Evolutionary conservation across 1,139 yeast genomes (phyloP).

Genomic region (Schwanniomyces etchellsii): DNA sequence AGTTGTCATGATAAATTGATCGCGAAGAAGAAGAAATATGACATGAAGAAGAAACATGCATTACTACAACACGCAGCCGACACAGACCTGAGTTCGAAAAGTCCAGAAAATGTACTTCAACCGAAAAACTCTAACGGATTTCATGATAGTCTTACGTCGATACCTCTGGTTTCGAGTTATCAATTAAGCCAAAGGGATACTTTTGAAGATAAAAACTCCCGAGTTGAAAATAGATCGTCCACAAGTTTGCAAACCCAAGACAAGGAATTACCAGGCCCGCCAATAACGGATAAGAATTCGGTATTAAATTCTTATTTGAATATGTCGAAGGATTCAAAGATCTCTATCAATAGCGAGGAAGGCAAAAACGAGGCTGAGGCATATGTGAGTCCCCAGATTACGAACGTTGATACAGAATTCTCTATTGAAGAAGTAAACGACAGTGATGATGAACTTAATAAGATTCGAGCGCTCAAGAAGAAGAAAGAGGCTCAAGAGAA

Average conservation of each 20-base stretch:
- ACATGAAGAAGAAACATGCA: constrained; percentile 36
- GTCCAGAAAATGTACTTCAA: constrained; percentile 1
- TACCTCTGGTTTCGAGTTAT: constrained; percentile 11
- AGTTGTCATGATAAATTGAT: constrained; percentile 82
- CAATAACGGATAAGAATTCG: constrained; percentile 6
- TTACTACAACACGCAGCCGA: constrained; percentile 11
- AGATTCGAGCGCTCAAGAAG: constrained; percentile 3
- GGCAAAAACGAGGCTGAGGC: not conserved
- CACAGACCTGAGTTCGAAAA: constrained; percentile 6
- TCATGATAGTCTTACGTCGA: constrained; percentile 12
- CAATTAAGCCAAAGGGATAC: constrained; percentile 8
- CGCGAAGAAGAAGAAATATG: constrained; percentile 57
- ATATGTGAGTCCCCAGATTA: not conserved
- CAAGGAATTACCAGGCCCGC: constrained; percentile 29
- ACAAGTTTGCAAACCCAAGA: constrained; percentile 17
- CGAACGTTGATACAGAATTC: not conserved
- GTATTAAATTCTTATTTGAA: not conserved
- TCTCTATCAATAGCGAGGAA: not conserved
- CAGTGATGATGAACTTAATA: constrained; percentile 31
- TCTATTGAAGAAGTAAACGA: constrained; percentile 41
- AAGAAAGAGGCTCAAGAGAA: constrained; percentile 4
- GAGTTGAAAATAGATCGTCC: not conserved
- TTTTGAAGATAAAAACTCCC: not conserved
- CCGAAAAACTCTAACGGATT: constrained; percentile 1
- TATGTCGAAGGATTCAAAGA: not conserved